Conservation (phyloP, 23 red algal genomes). For the Cyanidioschyzon merolae region DNA sequence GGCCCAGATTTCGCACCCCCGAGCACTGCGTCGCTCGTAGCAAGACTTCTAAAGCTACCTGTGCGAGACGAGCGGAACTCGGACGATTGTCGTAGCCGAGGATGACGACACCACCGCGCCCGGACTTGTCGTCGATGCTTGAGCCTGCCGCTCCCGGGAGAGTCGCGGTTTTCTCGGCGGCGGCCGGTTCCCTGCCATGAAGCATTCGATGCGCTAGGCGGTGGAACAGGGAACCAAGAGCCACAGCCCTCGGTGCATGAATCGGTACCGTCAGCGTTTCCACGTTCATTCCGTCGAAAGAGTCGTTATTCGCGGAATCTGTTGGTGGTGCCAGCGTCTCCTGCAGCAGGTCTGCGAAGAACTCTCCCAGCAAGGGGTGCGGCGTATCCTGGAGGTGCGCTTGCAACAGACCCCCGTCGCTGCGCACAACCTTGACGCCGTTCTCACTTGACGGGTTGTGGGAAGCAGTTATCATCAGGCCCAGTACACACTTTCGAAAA, state of each 20-base stretch:
- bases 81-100: constrained; percentile 9
- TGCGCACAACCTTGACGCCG: constrained; percentile 12
- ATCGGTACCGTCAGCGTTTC: not conserved
- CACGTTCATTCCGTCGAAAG: not conserved
- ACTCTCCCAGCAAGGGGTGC: not conserved
- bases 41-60: not conserved
- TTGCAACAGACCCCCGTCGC: not conserved
- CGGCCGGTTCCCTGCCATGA: not conserved
- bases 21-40: not conserved
- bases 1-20: constrained; percentile 7
- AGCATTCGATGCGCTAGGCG: not conserved
- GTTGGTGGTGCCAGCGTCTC: not conserved
- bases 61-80: not conserved
- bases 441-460: constrained; percentile 9
- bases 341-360: not conserved
- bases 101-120: not conserved
- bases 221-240: not conserved
- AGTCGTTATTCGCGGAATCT: not conserved
- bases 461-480: constrained; percentile 2
- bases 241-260: not conserved
- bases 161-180: not conserved
- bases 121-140: not conserved
- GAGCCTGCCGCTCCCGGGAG: not conserved
- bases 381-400: not conserved
- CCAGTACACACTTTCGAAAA: not conserved